Conservation (phyloP, 2,329 filamentous ascomycete genomes). For the Pseudonectria buxi region DNA sequence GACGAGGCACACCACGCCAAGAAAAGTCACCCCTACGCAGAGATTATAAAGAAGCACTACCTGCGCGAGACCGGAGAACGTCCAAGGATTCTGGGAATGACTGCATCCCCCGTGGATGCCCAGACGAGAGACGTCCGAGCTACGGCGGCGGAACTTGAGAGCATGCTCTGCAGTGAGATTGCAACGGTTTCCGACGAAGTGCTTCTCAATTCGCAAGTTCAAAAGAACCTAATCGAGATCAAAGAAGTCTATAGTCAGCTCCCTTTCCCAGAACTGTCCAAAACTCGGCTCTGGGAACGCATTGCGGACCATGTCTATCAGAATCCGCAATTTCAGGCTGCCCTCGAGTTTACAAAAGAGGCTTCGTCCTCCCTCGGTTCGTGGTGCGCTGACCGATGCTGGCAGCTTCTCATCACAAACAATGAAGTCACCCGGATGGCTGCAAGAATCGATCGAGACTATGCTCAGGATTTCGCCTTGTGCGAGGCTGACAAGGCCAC, state of each 20-base stretch:
- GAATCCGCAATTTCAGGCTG: conserved; percentile 42
- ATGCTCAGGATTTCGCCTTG: conserved; percentile 10
- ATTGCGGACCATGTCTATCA: conserved; percentile 41
- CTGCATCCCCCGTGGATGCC: conserved; percentile 86
- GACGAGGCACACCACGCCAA: conserved; percentile 97
- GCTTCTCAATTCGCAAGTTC: conserved; percentile 16
- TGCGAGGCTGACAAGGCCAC: conserved; percentile 40
- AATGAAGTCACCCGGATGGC: conserved; percentile 56
- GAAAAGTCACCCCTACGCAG: conserved; percentile 84
- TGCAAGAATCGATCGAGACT: conserved; percentile 41
- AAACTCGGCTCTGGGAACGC: conserved; percentile 57
- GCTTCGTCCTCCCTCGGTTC: conserved; percentile 63
- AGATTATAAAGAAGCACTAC: conserved; percentile 87
- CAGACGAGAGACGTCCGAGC: conserved; percentile 60
- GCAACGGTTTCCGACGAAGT: conserved; percentile 55
- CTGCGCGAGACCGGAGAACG: conserved; percentile 40
- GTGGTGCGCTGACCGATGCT: conserved; percentile 81
- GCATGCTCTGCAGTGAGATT: conserved; percentile 72
- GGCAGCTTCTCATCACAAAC: conserved; percentile 63
- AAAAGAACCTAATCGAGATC: conserved; percentile 43
- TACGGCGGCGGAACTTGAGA: conserved; percentile 68
- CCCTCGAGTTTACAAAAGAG: conserved; percentile 53
- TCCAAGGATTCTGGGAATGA: conserved; percentile 91
- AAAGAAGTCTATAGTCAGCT: conserved; percentile 39
- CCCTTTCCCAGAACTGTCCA: conserved; percentile 36